Conservation (phyloP, 2,329 filamentous ascomycete species). For the Exophiala sp. region DNA sequence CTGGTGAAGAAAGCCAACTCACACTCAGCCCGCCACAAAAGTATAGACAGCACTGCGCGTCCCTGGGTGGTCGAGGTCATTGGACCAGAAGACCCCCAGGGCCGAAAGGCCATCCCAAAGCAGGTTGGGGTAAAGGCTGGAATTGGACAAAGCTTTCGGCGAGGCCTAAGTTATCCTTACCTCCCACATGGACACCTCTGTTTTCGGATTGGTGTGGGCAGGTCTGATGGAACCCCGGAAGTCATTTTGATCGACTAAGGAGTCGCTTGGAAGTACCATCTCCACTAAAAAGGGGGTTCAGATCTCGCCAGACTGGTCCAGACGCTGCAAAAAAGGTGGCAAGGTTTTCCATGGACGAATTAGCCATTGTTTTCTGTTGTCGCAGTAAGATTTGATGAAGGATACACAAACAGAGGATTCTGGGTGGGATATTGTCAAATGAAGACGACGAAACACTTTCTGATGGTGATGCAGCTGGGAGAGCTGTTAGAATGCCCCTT, state of each 20-base stretch:
- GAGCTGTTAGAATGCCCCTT: too few relatives aligned
- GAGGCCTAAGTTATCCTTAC: not conserved
- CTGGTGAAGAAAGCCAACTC: not conserved
- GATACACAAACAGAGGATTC: too few relatives aligned
- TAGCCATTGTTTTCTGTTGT: too few relatives aligned
- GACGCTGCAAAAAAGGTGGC: not conserved
- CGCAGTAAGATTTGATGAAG: too few relatives aligned
- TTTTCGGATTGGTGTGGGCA: not conserved
- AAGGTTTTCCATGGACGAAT: too few relatives aligned
- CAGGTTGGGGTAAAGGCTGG: not conserved
- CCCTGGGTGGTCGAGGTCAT: not conserved
- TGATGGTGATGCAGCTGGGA: too few relatives aligned
- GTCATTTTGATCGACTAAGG: not conserved
- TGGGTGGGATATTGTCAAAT: too few relatives aligned
- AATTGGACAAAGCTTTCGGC: not conserved
- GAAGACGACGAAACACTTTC: too few relatives aligned
- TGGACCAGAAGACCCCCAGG: not conserved
- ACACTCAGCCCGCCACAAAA: not conserved
- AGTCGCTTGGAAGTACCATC: not conserved
- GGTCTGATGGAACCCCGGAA: not conserved
- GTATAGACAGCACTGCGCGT: not conserved
- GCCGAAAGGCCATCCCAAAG: not conserved
- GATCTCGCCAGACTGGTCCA: not conserved
- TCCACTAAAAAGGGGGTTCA: not conserved
- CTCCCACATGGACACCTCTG: not conserved